These are phyloP conservation scores for Yamagishiella unicocca DNA, from an alignment of 139 green algal species.

Conservation along the genomic window DNA sequence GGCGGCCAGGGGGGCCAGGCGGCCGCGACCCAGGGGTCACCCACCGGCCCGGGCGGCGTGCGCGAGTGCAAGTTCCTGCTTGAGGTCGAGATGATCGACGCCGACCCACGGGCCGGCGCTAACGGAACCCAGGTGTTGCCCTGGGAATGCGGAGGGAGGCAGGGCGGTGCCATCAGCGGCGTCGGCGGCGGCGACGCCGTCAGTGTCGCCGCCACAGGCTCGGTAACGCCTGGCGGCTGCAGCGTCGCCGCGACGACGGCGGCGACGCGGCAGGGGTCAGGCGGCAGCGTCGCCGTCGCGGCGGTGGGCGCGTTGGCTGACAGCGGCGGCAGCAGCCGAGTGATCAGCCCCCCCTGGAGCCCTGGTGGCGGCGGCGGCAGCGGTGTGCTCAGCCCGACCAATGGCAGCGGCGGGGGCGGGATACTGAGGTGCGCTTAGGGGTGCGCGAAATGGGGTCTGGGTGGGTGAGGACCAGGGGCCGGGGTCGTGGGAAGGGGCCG, in stretches of 20 bases:
- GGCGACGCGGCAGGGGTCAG: conserved; percentile 20
- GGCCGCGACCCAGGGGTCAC: not conserved
- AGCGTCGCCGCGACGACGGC: not conserved
- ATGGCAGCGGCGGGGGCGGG: not conserved
- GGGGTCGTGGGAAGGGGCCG: too few species aligned
- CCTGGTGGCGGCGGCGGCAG: not conserved
- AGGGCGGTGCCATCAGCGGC: not conserved
- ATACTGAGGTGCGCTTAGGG: not conserved
- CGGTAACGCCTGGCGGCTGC: not conserved
- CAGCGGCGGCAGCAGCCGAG: not conserved
- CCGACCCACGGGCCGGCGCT: conserved; percentile 27
- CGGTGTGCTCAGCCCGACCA: not conserved
- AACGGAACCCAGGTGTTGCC: conserved; percentile 20
- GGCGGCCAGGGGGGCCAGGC: not conserved
- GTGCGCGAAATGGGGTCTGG: too few species aligned
- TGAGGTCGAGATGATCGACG: conserved; percentile 32
- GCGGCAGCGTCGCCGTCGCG: not conserved
- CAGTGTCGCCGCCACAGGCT: not conserved
- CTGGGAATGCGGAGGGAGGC: not conserved
- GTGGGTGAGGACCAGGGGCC: too few species aligned
- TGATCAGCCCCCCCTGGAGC: conserved; percentile 9
- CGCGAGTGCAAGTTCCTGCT: conserved; percentile 24
- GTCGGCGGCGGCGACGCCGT: not conserved
- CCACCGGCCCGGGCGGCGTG: not conserved
- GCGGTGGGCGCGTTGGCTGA: not conserved